Evolutionary conservation across 2,329 filamentous ascomycete species (phyloP), one percentile per base, ranked within the genome.

Genomic region (Incumbomyces delicatus): DNA sequence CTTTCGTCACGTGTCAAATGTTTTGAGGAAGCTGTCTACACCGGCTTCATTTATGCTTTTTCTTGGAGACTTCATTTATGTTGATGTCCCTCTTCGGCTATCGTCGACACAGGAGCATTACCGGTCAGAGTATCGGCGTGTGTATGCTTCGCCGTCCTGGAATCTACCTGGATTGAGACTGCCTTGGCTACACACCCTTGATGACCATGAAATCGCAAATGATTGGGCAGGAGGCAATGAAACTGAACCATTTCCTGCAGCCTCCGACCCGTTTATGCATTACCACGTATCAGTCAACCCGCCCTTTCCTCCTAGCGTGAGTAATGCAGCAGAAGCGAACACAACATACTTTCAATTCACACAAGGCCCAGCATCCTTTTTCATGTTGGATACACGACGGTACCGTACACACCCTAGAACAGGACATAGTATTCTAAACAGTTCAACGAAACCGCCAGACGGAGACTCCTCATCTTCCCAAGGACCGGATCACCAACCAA

Each of bases 111-210:
- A 74, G 1, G 80, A 86, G 45, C 80, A 88, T 58, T 98, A 95
- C 63, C 79, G 89, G 41, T 80, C 87, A 60, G 88, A 95, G 61
- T 98, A 98, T 61, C 82, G 90, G 16, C 87, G 94, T 57, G 82
- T 95, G n/a, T 98, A 98, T 60, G 84, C 87, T 0, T 95, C 89
- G 2, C 90, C 90, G 0, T 90, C 95, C 54, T 98, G 92, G 92
- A 72, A 53, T 12, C 48, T 55, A 16, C 70, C 79, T 0, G 80
- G 85, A 10, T 80, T 80, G 1, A 74, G 83, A 55, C 71, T 96
- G n/a, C 94, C 89, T 57, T 98, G 92, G 92, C 87, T 96, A 37
- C 92, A 98, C 60, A 89, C 94, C 2, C 77, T 95, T 6, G 92
- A 98, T 60, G 92, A 98, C 62, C 92, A 98, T 59, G 92, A 98